Evolutionary conservation across 345 rosid species (phyloP), one percentile per base, ranked within the genome.

Genomic region (Psidium friedrichsthalianum): DNA sequence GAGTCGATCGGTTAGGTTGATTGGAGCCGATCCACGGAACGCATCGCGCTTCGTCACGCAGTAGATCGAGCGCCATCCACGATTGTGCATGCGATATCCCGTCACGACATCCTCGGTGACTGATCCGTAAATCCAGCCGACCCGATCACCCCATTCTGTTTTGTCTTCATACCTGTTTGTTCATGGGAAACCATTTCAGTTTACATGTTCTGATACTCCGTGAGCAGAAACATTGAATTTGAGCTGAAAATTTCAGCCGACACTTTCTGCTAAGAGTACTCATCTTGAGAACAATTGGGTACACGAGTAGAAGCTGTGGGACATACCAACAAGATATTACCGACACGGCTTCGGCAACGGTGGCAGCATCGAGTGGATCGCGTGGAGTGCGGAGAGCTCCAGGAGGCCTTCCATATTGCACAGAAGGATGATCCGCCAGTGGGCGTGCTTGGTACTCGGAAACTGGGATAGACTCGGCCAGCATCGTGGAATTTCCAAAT

Each of bases 81-180:
- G 98, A 86, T 97, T 97, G 89, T 97, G 99, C 99, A 97, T 96
- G 44, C 99, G 93, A 86, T 95, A 96, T 25, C 99, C 99, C 9
- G 99, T 95, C 85, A 97, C 99, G 85, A 97, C 99, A 51, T 97
- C 99, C 86, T 97, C 99, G 8, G 99, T 97, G 83, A 97, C 98
- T 0, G 98, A 97, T 22, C 98, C 99, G 52, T 97, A 97, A 86
- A 97, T 96, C 99, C 99, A 96, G 25, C 99, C 99, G 2, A 97
- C 97, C 52, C 99, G 91, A 22, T 96, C 98, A 6, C 99, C 99
- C 99, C 99, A 96, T 64, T 97, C 99, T 0, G 99, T 97, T 89
- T 96, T 97, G 90, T 97, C 99, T 89, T 96, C 99, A 59, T 95
- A 97, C 97, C 96, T 94, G 81, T 22, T 22, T 80, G 69, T 74